Base-by-base conservation (phyloP, 208 protist species). In the Histomonas meleagridis region DNA sequence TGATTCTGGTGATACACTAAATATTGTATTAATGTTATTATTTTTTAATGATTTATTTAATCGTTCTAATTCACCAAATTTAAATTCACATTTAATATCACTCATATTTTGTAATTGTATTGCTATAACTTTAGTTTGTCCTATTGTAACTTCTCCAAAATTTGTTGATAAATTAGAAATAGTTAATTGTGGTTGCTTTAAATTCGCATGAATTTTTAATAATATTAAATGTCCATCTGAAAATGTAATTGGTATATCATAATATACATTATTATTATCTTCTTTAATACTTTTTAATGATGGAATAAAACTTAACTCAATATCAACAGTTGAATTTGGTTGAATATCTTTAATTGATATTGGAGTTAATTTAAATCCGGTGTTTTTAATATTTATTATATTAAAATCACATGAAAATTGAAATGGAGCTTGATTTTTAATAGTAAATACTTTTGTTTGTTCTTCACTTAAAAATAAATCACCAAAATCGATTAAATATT, bases 51-150 rank as follows among this genome's bases (percentile, higher is more conserved):
- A 38, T 49, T 86, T 86, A 0, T 49, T 0, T 55, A 48, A 32
- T 4, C 16, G 3, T 12, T 40, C 60, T 35, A 28, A 14, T 26
- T 51, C n/a, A 0, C 46, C 76, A 35, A 86, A 86, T 38, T 43
- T 86, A 35, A 86, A 86, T 38, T 86, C 76, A 48, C 76, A 86
- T 12, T 16, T 28, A 86, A 86, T 46, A 86, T 43, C 4, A 86
- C 55, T 86, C 76, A 86, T 86, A 55, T 86, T 86, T 16, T 86
- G 76, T 55, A 86, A 35, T 38, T 86, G 76, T 1, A 86, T 18
- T 38, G 76, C 55, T 46, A 86, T 86, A 57, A 48, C 55, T 26
- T 86, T 86, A 14, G 46, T 86, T 16, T 86, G 76, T 1, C 76
- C 76, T 38, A 86, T 57, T 3, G 55, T 40, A 38, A 86, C 76